Evolutionary conservation across 805 yeast genomes (phyloP).

Genomic region (Wickerhamiella sergipiensis): DNA sequence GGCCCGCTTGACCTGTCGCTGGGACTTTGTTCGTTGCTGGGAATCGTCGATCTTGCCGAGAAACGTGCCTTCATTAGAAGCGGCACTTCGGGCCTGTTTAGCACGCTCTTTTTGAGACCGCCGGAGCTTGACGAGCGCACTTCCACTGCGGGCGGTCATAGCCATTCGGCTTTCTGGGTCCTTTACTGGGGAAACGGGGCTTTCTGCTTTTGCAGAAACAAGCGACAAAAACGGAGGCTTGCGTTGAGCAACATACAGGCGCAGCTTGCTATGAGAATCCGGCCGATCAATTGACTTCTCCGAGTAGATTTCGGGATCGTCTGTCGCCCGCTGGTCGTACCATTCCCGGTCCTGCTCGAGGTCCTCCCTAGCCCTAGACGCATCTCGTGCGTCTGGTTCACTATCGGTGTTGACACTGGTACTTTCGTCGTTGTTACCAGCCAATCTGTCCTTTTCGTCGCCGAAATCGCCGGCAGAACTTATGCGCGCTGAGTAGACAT

Average conservation of each 20-base stretch:
- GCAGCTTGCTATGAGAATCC: neutral
- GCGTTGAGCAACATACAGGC: neutral
- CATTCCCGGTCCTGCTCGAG: conserved; percentile 1
- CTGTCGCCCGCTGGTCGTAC: neutral
- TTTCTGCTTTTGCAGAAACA: neutral
- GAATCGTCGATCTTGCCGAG: neutral
- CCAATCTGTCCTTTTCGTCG: too few species aligned
- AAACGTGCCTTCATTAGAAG: neutral
- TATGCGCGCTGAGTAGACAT: neutral
- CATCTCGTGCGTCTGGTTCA: neutral
- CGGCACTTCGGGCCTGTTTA: neutral
- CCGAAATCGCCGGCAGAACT: too few species aligned
- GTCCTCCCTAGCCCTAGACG: neutral
- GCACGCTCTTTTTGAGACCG: neutral
- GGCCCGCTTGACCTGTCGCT: neutral
- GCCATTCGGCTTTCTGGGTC: conserved; percentile 3
- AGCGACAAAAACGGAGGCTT: conserved; percentile 1
- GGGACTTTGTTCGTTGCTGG: neutral
- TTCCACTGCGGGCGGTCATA: neutral
- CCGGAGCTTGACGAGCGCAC: conserved; percentile 18
- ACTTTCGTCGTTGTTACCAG: too few species aligned
- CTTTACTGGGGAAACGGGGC: neutral
- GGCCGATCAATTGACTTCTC: neutral
- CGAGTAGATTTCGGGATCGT: neutral
- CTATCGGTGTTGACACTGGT: neutral